Evolutionary conservation across 768 basidiomycete genomes (phyloP), one percentile per base, ranked within the genome.

Genomic region (Heimioporus sp.): DNA sequence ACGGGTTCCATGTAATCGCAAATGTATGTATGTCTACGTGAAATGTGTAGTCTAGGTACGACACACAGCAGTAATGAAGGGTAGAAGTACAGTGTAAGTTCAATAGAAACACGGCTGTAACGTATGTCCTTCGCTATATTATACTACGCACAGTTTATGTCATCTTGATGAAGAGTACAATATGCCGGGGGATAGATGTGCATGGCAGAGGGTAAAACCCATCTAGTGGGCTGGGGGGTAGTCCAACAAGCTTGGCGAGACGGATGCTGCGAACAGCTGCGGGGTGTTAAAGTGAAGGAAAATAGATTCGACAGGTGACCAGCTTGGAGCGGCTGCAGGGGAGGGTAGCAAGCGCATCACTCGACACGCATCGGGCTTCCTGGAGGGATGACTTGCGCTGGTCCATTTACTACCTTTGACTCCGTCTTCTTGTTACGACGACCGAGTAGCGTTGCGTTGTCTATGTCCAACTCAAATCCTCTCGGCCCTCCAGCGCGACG

Each of bases 401-500:
- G 57, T 8, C 77, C 72, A 51, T 74, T 76, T 19, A 58, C 57
- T 2, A 31, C 71, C 66, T 36, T 62, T 49, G 17, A 60, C 53
- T 50, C 55, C 8, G 61, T 65, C 20, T 72, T 75, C 54, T 72
- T 76, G 58, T 83, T 83, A 52, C 90, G 72, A 57, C 88, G 72
- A 12, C 90, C 92, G 7, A 98, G 76, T 1, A 98, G 71, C 4
- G 96, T 98, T 20, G 97, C 92, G 52, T 79, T 84, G 59, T 89
- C 82, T 47, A 99, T 72, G 64, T 93, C 88, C 51, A 99, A 79
- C 65, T 98, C 91, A 63, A 99, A 99, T 10, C 65, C 75, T 32
- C 53, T 65, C 35, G 51, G 43, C 21, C 62, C 61, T 45, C 64
- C 55, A 24, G 55, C 28, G 24, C 73, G 62, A 45, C 68, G 65